phyloP scores from a whole-genome alignment of 2,329 filamentous ascomycete genomes.

The Colletotrichum euphorbiae region DNA sequence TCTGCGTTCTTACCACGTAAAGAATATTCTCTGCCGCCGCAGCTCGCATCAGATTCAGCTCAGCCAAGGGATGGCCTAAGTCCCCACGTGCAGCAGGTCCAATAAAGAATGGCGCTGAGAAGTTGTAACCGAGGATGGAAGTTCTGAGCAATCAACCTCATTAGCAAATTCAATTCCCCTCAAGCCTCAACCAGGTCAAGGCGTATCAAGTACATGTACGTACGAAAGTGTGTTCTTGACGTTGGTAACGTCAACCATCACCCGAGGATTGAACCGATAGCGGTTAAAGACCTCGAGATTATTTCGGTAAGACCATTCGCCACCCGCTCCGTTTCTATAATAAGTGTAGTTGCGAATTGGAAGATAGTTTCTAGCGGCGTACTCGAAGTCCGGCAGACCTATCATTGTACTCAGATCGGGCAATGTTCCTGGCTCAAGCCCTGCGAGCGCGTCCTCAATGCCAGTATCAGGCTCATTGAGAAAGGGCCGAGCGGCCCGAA shows the following conservation, averaged over 20 bases:
- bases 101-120: conserved; percentile 67
- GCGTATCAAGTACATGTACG: conserved; percentile 45
- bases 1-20: conserved; percentile 52
- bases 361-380: conserved; percentile 61
- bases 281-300: conserved; percentile 66
- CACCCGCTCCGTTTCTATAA: conserved; percentile 66
- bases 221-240: conserved; percentile 49
- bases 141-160: conserved; percentile 48
- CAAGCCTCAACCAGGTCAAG: conserved; percentile 17
- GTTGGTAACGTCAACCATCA: conserved; percentile 62
- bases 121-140: conserved; percentile 64
- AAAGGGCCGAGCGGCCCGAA: conserved; percentile 56
- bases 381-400: conserved; percentile 66
- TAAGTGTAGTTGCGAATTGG: conserved; percentile 63
- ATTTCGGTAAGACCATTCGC: conserved; percentile 67
- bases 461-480: conserved; percentile 60
- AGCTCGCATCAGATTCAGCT: conserved; percentile 62
- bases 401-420: conserved; percentile 58
- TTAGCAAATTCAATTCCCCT: neutral
- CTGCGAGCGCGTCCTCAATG: conserved; percentile 52
- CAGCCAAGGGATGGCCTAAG: conserved; percentile 58
- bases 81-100: conserved; percentile 59
- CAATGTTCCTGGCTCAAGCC: conserved; percentile 51
- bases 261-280: conserved; percentile 60
- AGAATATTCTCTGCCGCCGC: conserved; percentile 61